Evolutionary conservation across 1,284 basidiomycete species (phyloP).

Genomic region (Apiotrichum gamsii): DNA sequence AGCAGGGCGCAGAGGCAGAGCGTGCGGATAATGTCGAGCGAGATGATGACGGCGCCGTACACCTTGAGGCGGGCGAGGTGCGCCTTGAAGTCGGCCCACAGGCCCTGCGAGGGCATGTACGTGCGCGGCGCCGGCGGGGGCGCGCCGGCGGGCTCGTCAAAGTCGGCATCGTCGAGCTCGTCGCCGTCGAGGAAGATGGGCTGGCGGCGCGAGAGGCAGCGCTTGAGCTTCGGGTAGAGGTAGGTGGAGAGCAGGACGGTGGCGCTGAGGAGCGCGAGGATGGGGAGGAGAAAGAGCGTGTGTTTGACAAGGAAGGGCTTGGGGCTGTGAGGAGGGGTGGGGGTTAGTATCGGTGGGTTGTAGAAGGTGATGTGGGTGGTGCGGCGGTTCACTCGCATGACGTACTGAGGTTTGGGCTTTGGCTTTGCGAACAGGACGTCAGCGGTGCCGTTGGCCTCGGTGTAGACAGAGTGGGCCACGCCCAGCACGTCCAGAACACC

Average conservation of each 20-base stretch:
- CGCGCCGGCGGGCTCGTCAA: conserved; percentile 18
- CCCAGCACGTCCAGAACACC: no score
- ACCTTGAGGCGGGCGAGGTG: conserved; percentile 35
- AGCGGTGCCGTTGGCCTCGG: no score
- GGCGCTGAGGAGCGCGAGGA: conserved; percentile 33
- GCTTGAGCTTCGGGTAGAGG: background rate
- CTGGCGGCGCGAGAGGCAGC: conserved; percentile 14
- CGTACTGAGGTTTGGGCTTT: no score
- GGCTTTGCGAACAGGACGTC: no score
- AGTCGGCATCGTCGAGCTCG: conserved; percentile 9
- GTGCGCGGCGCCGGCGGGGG: conserved; percentile 19
- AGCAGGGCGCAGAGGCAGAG: conserved; percentile 36
- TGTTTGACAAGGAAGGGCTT: conserved; percentile 31
- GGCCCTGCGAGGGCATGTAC: conserved; percentile 39
- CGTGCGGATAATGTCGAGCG: conserved; percentile 37
- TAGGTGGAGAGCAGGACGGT: conserved; percentile 27
- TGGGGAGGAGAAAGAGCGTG: conserved; percentile 41
- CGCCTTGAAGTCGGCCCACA: conserved; percentile 36
- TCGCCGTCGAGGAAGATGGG: conserved; percentile 27
- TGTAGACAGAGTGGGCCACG: no score
- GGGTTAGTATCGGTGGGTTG: no score
- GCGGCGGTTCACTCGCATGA: no score
- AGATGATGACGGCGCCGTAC: conserved; percentile 39
- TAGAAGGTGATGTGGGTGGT: no score
- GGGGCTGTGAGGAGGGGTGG: conserved; percentile 32